These are phyloP conservation scores for Tilletia setariae DNA, from an alignment of 1,284 basidiomycete genomes.

Conservation along the genomic window DNA sequence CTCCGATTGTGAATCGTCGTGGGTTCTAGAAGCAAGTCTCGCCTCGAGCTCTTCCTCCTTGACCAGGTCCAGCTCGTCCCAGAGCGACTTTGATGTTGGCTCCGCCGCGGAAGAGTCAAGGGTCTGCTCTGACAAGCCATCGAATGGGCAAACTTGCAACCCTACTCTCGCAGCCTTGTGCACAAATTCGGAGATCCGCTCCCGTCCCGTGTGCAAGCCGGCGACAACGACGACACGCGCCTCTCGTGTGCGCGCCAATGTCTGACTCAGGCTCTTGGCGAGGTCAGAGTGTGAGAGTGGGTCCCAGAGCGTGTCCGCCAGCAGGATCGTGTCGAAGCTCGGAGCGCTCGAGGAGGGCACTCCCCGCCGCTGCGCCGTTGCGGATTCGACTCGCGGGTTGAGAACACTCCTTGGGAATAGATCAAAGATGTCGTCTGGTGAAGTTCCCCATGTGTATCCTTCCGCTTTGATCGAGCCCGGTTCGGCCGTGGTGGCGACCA, in stretches of 20 bases:
- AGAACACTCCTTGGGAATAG: conserved; percentile 25
- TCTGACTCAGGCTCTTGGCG: conserved; percentile 33
- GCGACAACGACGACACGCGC: conserved; percentile 47
- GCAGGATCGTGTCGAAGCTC: conserved; percentile 37
- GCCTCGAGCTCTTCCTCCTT: conserved; percentile 36
- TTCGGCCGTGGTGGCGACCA: conserved; percentile 7
- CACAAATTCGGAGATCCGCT: conserved; percentile 42
- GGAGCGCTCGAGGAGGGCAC: neutral
- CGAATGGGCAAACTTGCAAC: conserved; percentile 21
- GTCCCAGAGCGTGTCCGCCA: conserved; percentile 54
- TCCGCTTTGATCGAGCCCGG: conserved; percentile 25
- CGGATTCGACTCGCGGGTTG: neutral
- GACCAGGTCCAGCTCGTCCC: conserved; percentile 24
- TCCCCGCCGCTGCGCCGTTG: neutral
- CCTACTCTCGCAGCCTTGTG: conserved; percentile 32
- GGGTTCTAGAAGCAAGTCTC: neutral
- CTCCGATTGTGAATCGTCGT: neutral
- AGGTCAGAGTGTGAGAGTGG: conserved; percentile 44
- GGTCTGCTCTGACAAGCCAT: too few species aligned
- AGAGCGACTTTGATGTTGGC: conserved; percentile 11
- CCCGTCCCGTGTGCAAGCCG: conserved; percentile 48
- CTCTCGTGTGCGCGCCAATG: conserved; percentile 21
- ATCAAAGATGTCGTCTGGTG: conserved; percentile 43
- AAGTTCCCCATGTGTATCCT: conserved; percentile 48
- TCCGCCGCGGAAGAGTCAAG: too few species aligned